These are phyloP conservation scores for Melanogaster broomeanus DNA, from an alignment of 768 basidiomycete species.

Conservation along the genomic window DNA sequence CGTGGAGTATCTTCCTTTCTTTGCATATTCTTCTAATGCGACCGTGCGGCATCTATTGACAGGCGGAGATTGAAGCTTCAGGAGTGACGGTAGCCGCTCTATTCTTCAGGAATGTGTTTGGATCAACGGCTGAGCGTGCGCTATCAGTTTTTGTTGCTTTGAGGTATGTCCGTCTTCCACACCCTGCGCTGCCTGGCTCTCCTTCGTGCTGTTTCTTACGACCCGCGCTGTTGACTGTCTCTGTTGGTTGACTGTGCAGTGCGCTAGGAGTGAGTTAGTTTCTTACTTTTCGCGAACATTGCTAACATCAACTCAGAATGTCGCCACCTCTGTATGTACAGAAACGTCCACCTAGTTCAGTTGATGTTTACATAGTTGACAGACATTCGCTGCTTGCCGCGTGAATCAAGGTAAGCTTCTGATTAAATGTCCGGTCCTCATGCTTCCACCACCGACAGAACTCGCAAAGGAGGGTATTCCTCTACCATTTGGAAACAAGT, in stretches of 20 bases:
- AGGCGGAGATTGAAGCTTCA: constrained; percentile 47
- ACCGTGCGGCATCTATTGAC: not conserved
- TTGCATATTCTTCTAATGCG: not conserved
- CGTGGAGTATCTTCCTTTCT: not conserved
- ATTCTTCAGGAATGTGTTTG: constrained; percentile 63
- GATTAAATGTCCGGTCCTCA: no score
- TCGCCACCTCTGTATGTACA: constrained; percentile 32
- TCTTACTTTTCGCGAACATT: not conserved
- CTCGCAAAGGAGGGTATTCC: constrained; percentile 64
- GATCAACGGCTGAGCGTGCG: constrained; percentile 50
- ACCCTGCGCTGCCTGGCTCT: not conserved
- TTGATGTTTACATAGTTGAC: not conserved
- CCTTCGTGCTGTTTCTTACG: not conserved
- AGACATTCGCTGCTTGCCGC: constrained; percentile 53
- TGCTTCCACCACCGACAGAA: constrained; percentile 31
- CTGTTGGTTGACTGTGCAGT: constrained; percentile 17
- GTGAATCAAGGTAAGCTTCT: constrained; percentile 49
- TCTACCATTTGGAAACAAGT: constrained; percentile 56
- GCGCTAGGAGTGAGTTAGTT: constrained; percentile 37
- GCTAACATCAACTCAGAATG: constrained; percentile 25
- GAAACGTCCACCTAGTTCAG: not conserved
- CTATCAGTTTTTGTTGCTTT: constrained; percentile 58
- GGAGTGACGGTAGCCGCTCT: constrained; percentile 59
- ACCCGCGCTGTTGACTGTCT: not conserved
- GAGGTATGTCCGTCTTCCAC: constrained; percentile 36